Conservation (phyloP, 2,329 filamentous ascomycete species). For the Calonectria montana region DNA sequence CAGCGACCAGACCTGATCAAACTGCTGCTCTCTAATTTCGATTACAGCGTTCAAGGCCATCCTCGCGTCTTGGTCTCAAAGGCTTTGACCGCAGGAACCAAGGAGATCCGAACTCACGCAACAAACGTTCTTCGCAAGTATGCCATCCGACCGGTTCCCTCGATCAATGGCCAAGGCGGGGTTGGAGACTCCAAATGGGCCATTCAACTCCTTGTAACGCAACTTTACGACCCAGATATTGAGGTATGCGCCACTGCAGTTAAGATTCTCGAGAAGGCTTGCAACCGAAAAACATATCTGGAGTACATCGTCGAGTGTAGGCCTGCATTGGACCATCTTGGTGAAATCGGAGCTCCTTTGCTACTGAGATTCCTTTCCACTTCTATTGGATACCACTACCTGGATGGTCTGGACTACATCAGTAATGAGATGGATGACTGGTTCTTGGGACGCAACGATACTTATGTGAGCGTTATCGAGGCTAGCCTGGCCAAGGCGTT, state of each 20-base stretch:
- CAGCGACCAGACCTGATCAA: slow-evolving; percentile 93
- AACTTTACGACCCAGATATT: slow-evolving; percentile 96
- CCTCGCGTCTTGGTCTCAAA: slow-evolving; percentile 93
- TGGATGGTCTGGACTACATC: slow-evolving; percentile 97
- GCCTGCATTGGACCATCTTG: slow-evolving; percentile 92
- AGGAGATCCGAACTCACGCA: slow-evolving; percentile 90
- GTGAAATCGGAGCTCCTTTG: slow-evolving; percentile 94
- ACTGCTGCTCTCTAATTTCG: slow-evolving; percentile 87
- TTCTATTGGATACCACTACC: slow-evolving; percentile 96
- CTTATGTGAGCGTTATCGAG: slow-evolving; percentile 94
- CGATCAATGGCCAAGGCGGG: slow-evolving; percentile 50
- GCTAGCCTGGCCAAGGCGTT: slow-evolving; percentile 93
- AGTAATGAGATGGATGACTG: slow-evolving; percentile 99
- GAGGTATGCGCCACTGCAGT: slow-evolving; percentile 97
- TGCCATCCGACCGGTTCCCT: slow-evolving; percentile 65
- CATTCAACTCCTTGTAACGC: slow-evolving; percentile 95
- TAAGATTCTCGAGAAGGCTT: slow-evolving; percentile 97
- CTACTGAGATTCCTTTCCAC: slow-evolving; percentile 94
- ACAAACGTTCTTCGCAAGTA: slow-evolving; percentile 91
- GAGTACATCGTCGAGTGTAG: slow-evolving; percentile 98
- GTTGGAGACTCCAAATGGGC: slow-evolving; percentile 89
- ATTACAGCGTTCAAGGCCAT: slow-evolving; percentile 90
- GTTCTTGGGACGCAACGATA: slow-evolving; percentile 96
- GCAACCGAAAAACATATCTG: slow-evolving; percentile 89
- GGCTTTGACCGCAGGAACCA: slow-evolving; percentile 89